Base-by-base conservation (phyloP, 2,329 filamentous ascomycete species). In the Fusarium papillatum region DNA sequence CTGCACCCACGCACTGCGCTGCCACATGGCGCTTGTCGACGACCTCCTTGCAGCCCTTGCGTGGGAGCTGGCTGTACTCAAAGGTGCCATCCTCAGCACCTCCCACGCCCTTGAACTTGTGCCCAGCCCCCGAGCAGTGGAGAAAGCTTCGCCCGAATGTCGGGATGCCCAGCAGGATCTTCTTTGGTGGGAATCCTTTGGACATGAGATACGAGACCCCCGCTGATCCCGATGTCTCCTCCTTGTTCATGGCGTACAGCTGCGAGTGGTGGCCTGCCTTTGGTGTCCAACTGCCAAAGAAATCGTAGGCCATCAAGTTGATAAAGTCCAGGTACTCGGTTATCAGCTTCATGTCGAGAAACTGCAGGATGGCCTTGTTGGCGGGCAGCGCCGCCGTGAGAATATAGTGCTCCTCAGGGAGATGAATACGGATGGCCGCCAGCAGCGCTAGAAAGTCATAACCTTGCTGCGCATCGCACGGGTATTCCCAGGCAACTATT, bases 271-370 rank as follows among this genome's bases (percentile, higher is more conserved):
- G 93, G 9, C 94, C 94, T 57, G 90, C 91, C 69, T 89, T 89
- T 36, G 86, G 81, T 2, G 90, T 90, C 94, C 94, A 96, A 5
- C 90, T 87, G 2, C 94, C 94, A 31, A 90, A 92, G 80, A 96
- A 94, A 82, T 97, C 94, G 83, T 95, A 97, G 2, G 94, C 90
- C 90, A 94, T 95, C 41, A 97, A 85, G 82, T 96, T 96, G 82
- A 97, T 85, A 73, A 93, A 89, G 82, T 96, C 94, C 41, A 97
- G 87, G 76, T 94, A 92, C 57, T 90, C 85, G 62, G 92, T 88
- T 14, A 92, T 90, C 68, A 87, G 85, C 26, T 83, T 85, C 14
- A 96, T 85, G 80, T 95, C 90, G 81, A 96, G 94, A 79, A 93
- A 88, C 77, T 91, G 90, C 66, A 97, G 85, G 1, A 92, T 88